Evolutionary conservation across 139 green algal species (phyloP), one percentile per base, ranked within the genome.

Genomic region (Asterochloris sp.): DNA sequence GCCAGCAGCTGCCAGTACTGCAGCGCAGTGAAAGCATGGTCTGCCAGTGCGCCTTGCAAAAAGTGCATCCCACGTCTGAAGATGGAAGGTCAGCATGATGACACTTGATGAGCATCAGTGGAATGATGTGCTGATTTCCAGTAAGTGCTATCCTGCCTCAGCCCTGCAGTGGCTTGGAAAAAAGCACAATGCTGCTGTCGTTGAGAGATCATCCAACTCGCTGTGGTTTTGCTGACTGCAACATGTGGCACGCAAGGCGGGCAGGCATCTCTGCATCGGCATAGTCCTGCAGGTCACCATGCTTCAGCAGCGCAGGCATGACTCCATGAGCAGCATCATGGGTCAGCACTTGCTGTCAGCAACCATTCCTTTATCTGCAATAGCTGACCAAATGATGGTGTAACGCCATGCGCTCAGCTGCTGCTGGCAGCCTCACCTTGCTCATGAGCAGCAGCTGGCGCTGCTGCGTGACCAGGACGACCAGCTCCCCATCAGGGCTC

Each of bases 401-500:
- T 27, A 12, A 78, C 14, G 75, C n/a, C 2, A 19, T 9, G 47
- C 28, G 13, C 21, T 28, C 74, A 79, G 11, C 28, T 0, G 67
- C 17, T 78, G 68, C 68, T 79, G 27, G 26, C 16, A 80, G 81
- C 82, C 64, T 8, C 77, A 91, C 74, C 81, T 85, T 78, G 76
- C 88, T 97, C 92, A 98, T 95, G 12, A 98, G 79, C 75, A 98
- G 84, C 76, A 98, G 82, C 62, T 89, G 84, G 29, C 87, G 89
- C 11, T 19, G 62, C 16, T 79, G 81, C 61, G 89, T 93, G n/a
- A 94, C 81, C 6, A 96, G 29, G 0, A 79, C 92, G 61, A 98
- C 77, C 63, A 92, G 73, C 82, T 98, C 91, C 0, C 95, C 96
- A 81, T 97, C 95, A 0, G 96, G 96, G 76, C 89, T 95, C 92